A percentile compares a stretch with the other conserved stretches of the same genome.
phyloP scores from a whole-genome alignment of 1,284 basidiomycete species.

The Mycosarcoma mackinlayi region DNA sequence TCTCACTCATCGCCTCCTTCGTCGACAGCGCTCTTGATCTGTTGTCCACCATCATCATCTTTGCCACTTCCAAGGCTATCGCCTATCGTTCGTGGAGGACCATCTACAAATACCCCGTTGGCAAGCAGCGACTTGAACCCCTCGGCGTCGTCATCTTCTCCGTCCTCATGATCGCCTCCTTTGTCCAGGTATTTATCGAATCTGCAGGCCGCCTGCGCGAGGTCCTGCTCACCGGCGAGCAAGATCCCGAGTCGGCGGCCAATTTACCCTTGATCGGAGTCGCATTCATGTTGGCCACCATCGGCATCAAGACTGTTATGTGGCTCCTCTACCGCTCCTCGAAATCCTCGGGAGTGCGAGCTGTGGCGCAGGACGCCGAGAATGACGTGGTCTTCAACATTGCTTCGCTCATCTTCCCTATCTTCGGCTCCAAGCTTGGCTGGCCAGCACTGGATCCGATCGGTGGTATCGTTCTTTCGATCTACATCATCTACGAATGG shows the following conservation, averaged over 20 bases:
- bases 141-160: constrained; percentile 71
- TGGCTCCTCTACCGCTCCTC: constrained; percentile 69
- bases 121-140: constrained; percentile 72
- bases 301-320: constrained; percentile 72
- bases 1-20: constrained; percentile 73
- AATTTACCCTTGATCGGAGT: constrained; percentile 64
- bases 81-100: constrained; percentile 61
- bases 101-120: constrained; percentile 71
- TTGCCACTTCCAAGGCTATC: constrained; percentile 60
- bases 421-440: constrained; percentile 61
- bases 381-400: constrained; percentile 73
- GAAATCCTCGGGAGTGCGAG: constrained; percentile 68
- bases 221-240: constrained; percentile 59
- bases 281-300: constrained; percentile 72
- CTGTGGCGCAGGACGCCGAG: constrained; percentile 71
- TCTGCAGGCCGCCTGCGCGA: constrained; percentile 51
- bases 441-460: constrained; percentile 63
- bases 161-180: constrained; percentile 73
- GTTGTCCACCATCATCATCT: constrained; percentile 71
- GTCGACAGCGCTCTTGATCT: constrained; percentile 73
- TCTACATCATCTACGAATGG: constrained; percentile 67
- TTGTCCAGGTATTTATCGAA: constrained; percentile 64
- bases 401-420: constrained; percentile 73
- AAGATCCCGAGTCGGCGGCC: constrained; percentile 52
- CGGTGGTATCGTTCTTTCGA: constrained; percentile 54